Conservation (phyloP, 2,329 filamentous ascomycete genomes). For the Diaporthe sp. region DNA sequence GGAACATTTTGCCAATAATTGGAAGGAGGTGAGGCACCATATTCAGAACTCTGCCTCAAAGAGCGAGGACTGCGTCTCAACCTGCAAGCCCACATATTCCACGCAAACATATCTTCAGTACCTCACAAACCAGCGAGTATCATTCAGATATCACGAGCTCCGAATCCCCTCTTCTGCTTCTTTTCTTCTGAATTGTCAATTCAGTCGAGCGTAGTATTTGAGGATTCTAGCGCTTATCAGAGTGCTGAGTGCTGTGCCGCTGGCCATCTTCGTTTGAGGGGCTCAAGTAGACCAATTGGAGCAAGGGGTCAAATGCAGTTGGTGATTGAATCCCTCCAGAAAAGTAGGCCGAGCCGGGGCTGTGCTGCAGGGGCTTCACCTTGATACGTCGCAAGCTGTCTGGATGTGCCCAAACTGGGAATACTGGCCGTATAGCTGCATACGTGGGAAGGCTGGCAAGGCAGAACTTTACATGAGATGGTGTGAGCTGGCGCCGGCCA, state of each 20-base stretch:
- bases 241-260: slow-evolving; percentile 16
- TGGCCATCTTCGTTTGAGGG: not conserved
- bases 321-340: not conserved
- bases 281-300: not conserved
- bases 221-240: not conserved
- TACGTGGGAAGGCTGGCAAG: not conserved
- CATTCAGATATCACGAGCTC: not conserved
- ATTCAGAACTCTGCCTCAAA: too few relatives aligned
- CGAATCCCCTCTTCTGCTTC: not conserved
- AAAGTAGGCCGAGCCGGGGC: not conserved
- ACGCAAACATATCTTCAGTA: too few relatives aligned
- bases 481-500: slow-evolving; percentile 7
- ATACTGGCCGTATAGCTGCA: not conserved
- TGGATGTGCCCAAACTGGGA: not conserved
- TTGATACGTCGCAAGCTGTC: not conserved
- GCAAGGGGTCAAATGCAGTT: not conserved
- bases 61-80: too few relatives aligned
- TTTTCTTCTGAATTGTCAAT: not conserved
- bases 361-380: slow-evolving; percentile 9
- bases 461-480: not conserved
- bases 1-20: too few relatives aligned
- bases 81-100: too few relatives aligned
- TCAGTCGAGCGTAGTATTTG: not conserved
- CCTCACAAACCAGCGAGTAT: not conserved
- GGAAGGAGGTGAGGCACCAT: too few relatives aligned